A percentile compares a stretch with the other conserved stretches of the same genome.
phyloP scores from a whole-genome alignment of 164 flowering plant genomes.

The Malania oleifera region DNA sequence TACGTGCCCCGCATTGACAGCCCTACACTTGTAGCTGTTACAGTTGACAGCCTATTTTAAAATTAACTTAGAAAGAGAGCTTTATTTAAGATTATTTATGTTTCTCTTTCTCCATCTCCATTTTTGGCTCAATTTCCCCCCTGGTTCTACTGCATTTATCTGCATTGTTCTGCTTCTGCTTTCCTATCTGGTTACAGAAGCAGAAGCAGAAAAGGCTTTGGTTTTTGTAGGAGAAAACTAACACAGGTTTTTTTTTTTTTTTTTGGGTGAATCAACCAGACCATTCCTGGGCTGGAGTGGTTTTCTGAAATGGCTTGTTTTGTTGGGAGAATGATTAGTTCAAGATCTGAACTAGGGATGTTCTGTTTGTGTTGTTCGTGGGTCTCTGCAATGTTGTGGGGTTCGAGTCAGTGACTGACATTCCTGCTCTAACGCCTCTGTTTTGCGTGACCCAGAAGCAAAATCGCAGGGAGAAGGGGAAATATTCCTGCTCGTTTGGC shows the following conservation, averaged over 20 bases:
- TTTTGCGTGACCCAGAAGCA: conserved; percentile 35
- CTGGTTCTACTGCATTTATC: not conserved
- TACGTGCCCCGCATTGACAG: too few species aligned
- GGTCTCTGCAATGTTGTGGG: conserved; percentile 2
- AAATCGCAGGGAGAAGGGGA: conserved; percentile 13
- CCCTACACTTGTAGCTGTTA: too few species aligned
- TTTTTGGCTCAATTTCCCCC: not conserved
- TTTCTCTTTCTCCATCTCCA: conserved; percentile 4
- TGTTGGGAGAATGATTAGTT: not conserved
- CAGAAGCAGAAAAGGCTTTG: conserved; percentile 5
- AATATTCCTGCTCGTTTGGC: conserved; percentile 29
- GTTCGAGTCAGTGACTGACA: conserved; percentile 26
- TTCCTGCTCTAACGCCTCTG: conserved; percentile 17
- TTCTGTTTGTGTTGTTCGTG: not conserved
- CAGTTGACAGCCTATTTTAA: too few species aligned
- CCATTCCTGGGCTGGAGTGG: not conserved
- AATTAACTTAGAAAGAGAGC: too few species aligned
- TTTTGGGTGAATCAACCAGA: not conserved
- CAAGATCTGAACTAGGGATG: conserved; percentile 6
- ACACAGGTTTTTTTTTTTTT: not conserved
- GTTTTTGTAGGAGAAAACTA: not conserved
- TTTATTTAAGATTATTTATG: too few species aligned
- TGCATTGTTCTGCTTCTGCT: conserved; percentile 22
- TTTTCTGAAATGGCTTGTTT: not conserved
- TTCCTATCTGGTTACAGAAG: conserved; percentile 18